Evolutionary conservation across 75 land plant species (phyloP).

Genomic region (Selaginella moellendorffii): DNA sequence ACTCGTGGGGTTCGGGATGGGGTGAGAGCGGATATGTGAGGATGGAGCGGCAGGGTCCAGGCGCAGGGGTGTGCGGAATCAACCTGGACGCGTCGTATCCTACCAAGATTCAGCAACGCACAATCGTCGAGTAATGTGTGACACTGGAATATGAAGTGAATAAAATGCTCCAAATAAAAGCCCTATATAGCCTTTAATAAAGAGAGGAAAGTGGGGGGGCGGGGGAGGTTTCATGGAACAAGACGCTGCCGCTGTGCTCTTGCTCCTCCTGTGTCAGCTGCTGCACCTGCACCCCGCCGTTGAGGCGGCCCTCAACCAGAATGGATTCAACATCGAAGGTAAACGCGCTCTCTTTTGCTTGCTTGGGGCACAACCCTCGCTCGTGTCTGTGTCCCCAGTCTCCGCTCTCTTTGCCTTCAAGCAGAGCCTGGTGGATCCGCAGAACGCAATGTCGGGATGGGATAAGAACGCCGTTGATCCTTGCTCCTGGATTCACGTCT

Average conservation of each 20-base stretch:
- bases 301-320: background rate
- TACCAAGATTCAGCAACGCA: no score
- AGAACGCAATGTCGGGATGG: conserved; percentile 6
- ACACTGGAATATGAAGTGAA: no score
- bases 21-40: conserved; percentile 18
- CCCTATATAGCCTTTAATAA: no score
- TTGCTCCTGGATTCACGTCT: conserved; percentile 3
- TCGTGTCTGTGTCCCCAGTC: conserved; percentile 6
- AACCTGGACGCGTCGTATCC: background rate
- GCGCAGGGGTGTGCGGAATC: conserved; percentile 10
- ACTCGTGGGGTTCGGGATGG: conserved; percentile 15
- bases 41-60: background rate
- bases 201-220: no score
- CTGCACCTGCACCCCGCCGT: no score
- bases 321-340: background rate
- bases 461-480: conserved; percentile 3
- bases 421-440: conserved; percentile 7
- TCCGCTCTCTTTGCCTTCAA: conserved; percentile 3
- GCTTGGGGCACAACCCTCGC: background rate
- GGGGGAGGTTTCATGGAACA: no score
- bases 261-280: no score
- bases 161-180: no score
- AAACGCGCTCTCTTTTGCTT: background rate
- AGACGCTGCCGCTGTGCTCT: no score
- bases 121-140: no score